phyloP scores from a whole-genome alignment of 495 filamentous ascomycete species.

The Mytilinidion resinicola region DNA sequence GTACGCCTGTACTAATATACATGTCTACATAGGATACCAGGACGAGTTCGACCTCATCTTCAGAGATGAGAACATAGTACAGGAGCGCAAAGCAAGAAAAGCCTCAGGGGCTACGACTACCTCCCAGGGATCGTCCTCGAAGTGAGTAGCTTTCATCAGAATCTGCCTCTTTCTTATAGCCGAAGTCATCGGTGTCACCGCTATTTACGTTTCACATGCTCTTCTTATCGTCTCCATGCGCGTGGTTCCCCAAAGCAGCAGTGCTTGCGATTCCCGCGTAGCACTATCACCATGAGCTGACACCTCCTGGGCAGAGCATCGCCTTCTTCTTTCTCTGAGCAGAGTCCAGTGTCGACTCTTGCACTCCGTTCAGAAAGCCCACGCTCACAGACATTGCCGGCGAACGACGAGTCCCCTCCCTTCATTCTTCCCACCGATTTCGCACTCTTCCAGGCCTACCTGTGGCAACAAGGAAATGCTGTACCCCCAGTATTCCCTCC shows the following conservation, averaged over 20 bases:
- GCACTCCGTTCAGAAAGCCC: neutral
- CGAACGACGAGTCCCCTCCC: neutral
- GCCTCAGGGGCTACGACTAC: slow-evolving; percentile 5
- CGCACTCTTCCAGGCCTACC: slow-evolving; percentile 13
- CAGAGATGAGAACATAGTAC: slow-evolving; percentile 30
- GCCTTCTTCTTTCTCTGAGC: neutral
- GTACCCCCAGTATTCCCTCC: slow-evolving; percentile 13
- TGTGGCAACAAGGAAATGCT: slow-evolving; percentile 15
- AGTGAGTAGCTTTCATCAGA: slow-evolving; percentile 5
- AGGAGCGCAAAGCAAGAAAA: slow-evolving; percentile 23
- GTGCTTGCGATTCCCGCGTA: too few relatives aligned
- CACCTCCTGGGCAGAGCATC: neutral
- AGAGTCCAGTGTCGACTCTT: neutral
- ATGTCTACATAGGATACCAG: slow-evolving; percentile 15
- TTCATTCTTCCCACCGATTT: slow-evolving; percentile 3
- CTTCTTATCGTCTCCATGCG: too few relatives aligned
- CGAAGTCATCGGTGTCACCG: too few relatives aligned
- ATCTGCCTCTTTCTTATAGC: neutral
- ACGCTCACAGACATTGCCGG: neutral
- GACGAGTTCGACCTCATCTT: slow-evolving; percentile 36
- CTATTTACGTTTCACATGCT: too few relatives aligned
- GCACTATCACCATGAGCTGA: too few relatives aligned
- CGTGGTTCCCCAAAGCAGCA: too few relatives aligned
- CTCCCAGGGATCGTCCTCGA: slow-evolving; percentile 14
- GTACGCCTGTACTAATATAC: too few relatives aligned